Evolutionary conservation across 1,284 basidiomycete species (phyloP).

Genomic region (Ganoderma sinense): DNA sequence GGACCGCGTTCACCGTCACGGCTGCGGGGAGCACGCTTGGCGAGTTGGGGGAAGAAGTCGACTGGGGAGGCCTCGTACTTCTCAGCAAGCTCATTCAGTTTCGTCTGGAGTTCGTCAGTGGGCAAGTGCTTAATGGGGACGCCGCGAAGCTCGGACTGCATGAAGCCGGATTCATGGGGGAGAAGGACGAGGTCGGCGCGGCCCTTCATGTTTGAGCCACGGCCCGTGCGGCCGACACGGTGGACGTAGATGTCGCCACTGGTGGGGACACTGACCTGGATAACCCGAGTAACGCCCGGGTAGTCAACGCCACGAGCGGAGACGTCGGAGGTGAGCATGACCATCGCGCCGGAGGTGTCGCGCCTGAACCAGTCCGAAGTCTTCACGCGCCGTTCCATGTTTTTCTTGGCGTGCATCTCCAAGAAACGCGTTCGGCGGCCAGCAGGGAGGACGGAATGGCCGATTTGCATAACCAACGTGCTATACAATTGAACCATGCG

Average conservation of each 20-base stretch:
- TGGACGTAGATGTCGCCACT: constrained; percentile 87
- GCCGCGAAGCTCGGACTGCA: constrained; percentile 68
- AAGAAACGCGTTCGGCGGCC: constrained; percentile 64
- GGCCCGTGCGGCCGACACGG: constrained; percentile 91
- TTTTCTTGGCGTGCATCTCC: constrained; percentile 89
- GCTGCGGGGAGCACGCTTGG: not conserved
- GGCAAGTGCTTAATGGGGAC: constrained; percentile 77
- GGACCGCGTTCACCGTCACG: constrained; percentile 4
- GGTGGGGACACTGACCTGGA: constrained; percentile 88
- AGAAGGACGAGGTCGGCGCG: constrained; percentile 90
- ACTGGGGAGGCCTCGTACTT: constrained; percentile 59
- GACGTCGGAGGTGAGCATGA: constrained; percentile 91
- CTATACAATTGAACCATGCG: constrained; percentile 85
- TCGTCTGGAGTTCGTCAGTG: constrained; percentile 54
- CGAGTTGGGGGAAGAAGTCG: constrained; percentile 27
- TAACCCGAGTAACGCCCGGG: constrained; percentile 90
- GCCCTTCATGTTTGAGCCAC: constrained; percentile 71
- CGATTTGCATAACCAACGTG: constrained; percentile 65
- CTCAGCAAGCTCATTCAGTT: constrained; percentile 59
- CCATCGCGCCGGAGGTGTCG: constrained; percentile 63
- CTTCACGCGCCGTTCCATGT: constrained; percentile 69
- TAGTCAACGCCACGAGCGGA: constrained; percentile 94
- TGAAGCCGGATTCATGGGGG: constrained; percentile 84
- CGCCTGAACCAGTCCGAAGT: constrained; percentile 76
- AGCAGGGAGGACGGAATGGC: constrained; percentile 51